Evolutionary conservation across 805 yeast genomes (phyloP).

Genomic region (Saccharomycopsis sp.): DNA sequence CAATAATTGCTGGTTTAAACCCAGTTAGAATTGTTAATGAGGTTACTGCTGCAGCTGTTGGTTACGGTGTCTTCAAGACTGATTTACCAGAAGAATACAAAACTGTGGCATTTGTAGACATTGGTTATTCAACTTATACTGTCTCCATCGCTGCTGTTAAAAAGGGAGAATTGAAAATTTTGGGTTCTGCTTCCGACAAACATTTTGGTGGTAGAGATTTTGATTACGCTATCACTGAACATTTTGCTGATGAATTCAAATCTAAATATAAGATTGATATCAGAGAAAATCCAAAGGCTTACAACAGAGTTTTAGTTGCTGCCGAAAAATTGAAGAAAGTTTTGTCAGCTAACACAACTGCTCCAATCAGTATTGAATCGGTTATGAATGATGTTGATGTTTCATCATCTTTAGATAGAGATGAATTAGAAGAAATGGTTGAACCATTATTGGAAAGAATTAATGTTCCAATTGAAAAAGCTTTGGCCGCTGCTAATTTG

Average conservation of each 20-base stretch:
- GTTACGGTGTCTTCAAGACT: conserved; percentile 97
- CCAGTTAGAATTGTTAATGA: conserved; percentile 98
- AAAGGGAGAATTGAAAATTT: conserved; percentile 91
- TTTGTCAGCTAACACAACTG: conserved; percentile 88
- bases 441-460: conserved; percentile 74
- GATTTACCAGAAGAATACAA: conserved; percentile 92
- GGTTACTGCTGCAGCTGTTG: conserved; percentile 97
- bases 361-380: conserved; percentile 93
- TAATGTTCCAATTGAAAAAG: conserved; percentile 69
- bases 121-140: conserved; percentile 94
- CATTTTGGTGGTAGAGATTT: conserved; percentile 98
- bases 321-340: conserved; percentile 94
- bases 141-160: conserved; percentile 85
- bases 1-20: conserved; percentile 92
- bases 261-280: conserved; percentile 91
- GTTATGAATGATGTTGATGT: conserved; percentile 97
- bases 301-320: conserved; percentile 84
- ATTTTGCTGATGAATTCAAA: conserved; percentile 89
- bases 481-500: conserved; percentile 75
- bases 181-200: conserved; percentile 89
- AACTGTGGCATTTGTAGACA: conserved; percentile 88
- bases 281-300: conserved; percentile 87
- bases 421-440: conserved; percentile 85
- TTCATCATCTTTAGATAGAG: conserved; percentile 80
- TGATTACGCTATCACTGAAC: conserved; percentile 89